Conservation (phyloP, 345 rosid species). For the Physaria fendleri region DNA sequence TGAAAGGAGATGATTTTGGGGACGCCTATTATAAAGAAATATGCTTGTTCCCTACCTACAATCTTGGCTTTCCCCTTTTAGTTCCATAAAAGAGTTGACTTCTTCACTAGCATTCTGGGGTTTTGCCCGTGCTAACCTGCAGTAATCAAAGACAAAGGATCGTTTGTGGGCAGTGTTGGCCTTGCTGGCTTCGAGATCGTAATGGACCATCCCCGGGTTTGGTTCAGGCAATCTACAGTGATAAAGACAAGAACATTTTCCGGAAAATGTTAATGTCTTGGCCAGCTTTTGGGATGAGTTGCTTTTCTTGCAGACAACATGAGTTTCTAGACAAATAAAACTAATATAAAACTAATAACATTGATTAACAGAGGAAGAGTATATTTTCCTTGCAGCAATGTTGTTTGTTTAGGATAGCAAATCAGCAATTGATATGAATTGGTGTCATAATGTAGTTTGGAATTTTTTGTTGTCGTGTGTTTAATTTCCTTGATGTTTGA, state of each 20-base stretch:
- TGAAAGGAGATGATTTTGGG: background rate
- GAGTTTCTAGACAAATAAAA: background rate
- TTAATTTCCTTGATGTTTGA: background rate
- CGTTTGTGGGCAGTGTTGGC: background rate
- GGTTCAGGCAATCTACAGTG: no score
- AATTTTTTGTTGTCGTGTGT: background rate
- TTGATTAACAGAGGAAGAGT: background rate
- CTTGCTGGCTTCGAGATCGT: background rate
- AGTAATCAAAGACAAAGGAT: background rate
- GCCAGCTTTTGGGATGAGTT: background rate
- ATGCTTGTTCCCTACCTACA: background rate
- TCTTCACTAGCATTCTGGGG: background rate
- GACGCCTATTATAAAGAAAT: background rate
- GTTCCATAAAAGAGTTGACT: background rate
- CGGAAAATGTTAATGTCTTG: background rate
- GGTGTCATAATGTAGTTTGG: background rate
- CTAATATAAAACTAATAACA: no score
- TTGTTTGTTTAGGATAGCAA: conserved; percentile 3
- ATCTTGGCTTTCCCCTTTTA: background rate
- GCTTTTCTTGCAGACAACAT: background rate
- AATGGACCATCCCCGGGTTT: background rate
- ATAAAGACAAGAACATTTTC: background rate
- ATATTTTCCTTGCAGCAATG: background rate
- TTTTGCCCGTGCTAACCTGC: background rate
- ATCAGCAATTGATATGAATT: background rate